A percentile compares a stretch with the other conserved stretches of the same genome.
Conservation (phyloP, 495 filamentous ascomycete species). For the Hypoxylon trugodes region DNA sequence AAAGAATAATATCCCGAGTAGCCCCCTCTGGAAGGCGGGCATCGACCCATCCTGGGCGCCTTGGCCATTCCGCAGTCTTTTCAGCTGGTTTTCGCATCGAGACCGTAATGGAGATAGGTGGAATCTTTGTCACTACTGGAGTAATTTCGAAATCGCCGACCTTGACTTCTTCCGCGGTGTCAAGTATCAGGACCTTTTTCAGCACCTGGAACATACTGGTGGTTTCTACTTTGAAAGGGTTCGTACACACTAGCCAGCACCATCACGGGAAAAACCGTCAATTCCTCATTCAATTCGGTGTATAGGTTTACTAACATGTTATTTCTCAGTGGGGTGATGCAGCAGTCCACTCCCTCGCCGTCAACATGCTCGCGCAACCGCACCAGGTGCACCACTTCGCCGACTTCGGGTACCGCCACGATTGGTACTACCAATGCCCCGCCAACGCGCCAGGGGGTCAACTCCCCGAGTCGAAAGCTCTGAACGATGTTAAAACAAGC, state of each 20-base stretch:
- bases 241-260: conserved; percentile 15
- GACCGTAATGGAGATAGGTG: conserved; percentile 52
- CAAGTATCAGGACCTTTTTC: conserved; percentile 59
- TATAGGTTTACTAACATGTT: conserved; percentile 7
- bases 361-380: conserved; percentile 58
- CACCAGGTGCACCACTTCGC: conserved; percentile 61
- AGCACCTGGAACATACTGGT: conserved; percentile 55
- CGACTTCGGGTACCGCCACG: conserved; percentile 63
- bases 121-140: conserved; percentile 67
- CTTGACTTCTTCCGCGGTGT: conserved; percentile 61
- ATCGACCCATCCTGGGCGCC: conserved; percentile 50
- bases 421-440: conserved; percentile 57
- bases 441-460: conserved; percentile 55
- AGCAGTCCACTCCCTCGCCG: conserved; percentile 60
- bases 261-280: neutral
- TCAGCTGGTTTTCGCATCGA: conserved; percentile 50
- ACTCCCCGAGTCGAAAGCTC: conserved; percentile 43
- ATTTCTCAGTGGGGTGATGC: conserved; percentile 63
- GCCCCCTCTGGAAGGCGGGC: conserved; percentile 51
- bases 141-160: conserved; percentile 65
- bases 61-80: conserved; percentile 49
- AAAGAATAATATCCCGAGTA: conserved; percentile 41
- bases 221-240: conserved; percentile 65
- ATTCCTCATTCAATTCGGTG: neutral
- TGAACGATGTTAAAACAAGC: conserved; percentile 34